phyloP scores from a whole-genome alignment of 768 basidiomycete genomes.

The Tricholoma sp. region DNA sequence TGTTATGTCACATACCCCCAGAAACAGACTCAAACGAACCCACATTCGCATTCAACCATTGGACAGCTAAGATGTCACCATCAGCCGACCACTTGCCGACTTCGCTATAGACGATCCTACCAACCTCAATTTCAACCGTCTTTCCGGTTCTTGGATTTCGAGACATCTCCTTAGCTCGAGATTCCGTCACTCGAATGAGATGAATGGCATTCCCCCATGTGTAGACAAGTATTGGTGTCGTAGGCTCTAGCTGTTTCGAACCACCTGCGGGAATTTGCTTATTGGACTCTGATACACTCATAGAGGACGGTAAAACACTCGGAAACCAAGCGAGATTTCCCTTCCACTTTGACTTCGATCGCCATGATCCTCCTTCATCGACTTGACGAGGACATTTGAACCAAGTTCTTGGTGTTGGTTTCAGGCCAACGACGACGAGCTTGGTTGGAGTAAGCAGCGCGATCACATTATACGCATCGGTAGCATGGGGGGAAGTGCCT shows the following conservation, averaged over 20 bases:
- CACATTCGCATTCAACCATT: constrained; percentile 89
- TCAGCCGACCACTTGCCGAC: constrained; percentile 55
- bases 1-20: background rate
- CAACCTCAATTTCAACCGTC: constrained; percentile 52
- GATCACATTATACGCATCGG: constrained; percentile 74
- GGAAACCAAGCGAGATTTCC: constrained; percentile 85
- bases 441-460: constrained; percentile 89
- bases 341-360: constrained; percentile 42
- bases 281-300: constrained; percentile 16
- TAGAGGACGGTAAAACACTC: constrained; percentile 33
- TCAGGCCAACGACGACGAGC: constrained; percentile 88
- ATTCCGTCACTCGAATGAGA: constrained; percentile 64
- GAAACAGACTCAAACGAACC: constrained; percentile 34
- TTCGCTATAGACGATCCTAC: constrained; percentile 60
- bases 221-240: constrained; percentile 70
- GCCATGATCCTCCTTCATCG: constrained; percentile 37
- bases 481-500: constrained; percentile 65
- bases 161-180: constrained; percentile 42
- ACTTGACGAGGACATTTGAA: constrained; percentile 62
- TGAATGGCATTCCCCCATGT: constrained; percentile 75
- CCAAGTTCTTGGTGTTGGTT: constrained; percentile 92
- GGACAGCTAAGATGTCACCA: constrained; percentile 63
- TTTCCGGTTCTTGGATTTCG: constrained; percentile 58
- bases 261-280: constrained; percentile 14
- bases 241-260: constrained; percentile 16